Evolutionary conservation across 2,329 filamentous ascomycete species (phyloP).

Genomic region (Escovopsis sp.): DNA sequence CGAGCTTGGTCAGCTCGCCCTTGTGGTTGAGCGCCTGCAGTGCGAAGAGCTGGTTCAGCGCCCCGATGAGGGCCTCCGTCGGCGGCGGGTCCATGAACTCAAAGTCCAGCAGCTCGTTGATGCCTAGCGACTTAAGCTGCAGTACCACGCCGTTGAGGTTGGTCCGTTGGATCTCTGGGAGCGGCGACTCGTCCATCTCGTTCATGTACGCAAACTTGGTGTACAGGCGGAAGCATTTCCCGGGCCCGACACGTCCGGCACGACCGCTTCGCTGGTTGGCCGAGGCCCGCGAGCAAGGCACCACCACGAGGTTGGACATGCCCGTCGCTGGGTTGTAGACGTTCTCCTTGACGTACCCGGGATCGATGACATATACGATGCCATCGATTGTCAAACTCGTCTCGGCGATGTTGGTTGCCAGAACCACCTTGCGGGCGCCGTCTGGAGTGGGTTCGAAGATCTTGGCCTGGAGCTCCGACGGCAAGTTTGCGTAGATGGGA

Average conservation of each 20-base stretch:
- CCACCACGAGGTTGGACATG: slow-evolving; percentile 83
- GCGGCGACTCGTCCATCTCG: slow-evolving; percentile 83
- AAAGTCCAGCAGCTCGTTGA: slow-evolving; percentile 85
- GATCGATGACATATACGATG: slow-evolving; percentile 91
- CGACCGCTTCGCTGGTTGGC: slow-evolving; percentile 88
- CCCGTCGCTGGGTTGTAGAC: slow-evolving; percentile 82
- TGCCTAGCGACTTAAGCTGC: slow-evolving; percentile 75
- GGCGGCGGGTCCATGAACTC: slow-evolving; percentile 94
- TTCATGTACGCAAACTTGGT: slow-evolving; percentile 91
- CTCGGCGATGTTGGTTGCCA: slow-evolving; percentile 95
- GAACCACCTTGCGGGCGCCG: slow-evolving; percentile 73
- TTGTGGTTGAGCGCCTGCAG: slow-evolving; percentile 78
- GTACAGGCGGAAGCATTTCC: slow-evolving; percentile 87
- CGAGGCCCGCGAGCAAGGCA: slow-evolving; percentile 80
- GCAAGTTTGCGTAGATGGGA: slow-evolving; percentile 88
- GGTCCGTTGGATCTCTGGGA: slow-evolving; percentile 82
- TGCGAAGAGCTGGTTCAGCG: slow-evolving; percentile 82
- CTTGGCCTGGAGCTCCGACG: slow-evolving; percentile 77
- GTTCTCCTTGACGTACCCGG: slow-evolving; percentile 91
- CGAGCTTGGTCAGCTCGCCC: slow-evolving; percentile 79
- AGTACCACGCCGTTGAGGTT: slow-evolving; percentile 77
- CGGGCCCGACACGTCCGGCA: slow-evolving; percentile 80
- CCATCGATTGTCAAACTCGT: slow-evolving; percentile 92
- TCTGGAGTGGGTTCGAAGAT: slow-evolving; percentile 90
- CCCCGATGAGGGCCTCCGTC: slow-evolving; percentile 75